Base-by-base conservation (phyloP, 257 asterid species). In the Gentiana straminea region DNA sequence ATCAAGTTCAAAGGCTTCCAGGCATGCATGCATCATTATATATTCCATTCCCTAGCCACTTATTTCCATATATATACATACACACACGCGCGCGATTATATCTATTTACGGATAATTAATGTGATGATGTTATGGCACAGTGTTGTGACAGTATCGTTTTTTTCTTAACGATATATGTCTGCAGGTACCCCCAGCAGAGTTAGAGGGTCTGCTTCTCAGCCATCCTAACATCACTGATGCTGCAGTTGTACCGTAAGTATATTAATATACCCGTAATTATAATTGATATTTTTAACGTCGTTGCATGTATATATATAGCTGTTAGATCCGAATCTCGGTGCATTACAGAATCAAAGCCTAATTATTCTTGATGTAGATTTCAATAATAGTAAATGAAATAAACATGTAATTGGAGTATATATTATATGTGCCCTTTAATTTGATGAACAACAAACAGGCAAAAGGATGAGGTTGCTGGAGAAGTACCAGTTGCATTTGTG, bases 141-240 rank as follows among this genome's bases (percentile, higher is more conserved):
- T 50, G 13, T 4, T 11, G 54, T 50, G 15, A 5, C 9, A 41
- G 46, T 5, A 5, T 1, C 9, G 2, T 41, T 41, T 41, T 41
- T 3, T 41, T 41, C 9, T 41, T 5, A 41, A 10, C 1, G 46
- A 1, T 41, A 10, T 41, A 10, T 41, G 46, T 5, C 7, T 49
- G 34, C 55, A 84, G 89, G 97, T 88, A 37, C 95, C 97, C 39
- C 97, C 97, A 1, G 97, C 97, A 9, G 97, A 89, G 71, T 78
- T 89, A 39, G 97, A 89, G 81, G 87, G 89, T 10, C 95, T 89
- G 65, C 89, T 89, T 5, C 38, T 89, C 13, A 73, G 76, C 73
- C 94, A 89, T 70, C 69, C 84, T 8, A 55, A 64, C 32, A 81
- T 89, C 49, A 80, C 89, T 10, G 97, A 89, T 64, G 97, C 95